Evolutionary conservation across 2,329 filamentous ascomycete species (phyloP).

Genomic region (Colletotrichum falcatum): DNA sequence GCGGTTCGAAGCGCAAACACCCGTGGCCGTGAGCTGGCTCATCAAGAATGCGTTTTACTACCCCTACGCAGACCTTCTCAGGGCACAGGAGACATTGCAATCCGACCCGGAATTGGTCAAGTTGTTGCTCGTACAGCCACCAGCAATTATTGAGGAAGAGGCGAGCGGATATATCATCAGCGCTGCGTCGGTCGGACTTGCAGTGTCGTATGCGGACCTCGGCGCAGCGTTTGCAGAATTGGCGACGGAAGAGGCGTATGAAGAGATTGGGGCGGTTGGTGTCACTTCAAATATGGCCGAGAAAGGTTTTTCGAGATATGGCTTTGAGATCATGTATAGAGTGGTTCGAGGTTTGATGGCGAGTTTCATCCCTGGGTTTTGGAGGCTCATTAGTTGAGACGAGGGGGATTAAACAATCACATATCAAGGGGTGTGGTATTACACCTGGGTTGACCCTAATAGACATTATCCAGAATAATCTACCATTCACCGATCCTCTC

Average conservation of each 20-base stretch:
- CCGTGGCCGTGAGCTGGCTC: slow-evolving; percentile 8
- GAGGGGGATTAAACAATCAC: too few relatives aligned
- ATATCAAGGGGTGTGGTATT: too few relatives aligned
- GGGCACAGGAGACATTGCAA: slow-evolving; percentile 21
- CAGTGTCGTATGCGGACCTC: slow-evolving; percentile 24
- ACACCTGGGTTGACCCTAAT: not conserved
- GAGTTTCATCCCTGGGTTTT: slow-evolving; percentile 27
- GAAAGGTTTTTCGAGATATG: slow-evolving; percentile 21
- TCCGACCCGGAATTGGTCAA: not conserved
- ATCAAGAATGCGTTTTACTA: slow-evolving; percentile 33
- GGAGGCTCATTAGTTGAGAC: slow-evolving; percentile 7
- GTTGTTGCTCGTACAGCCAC: slow-evolving; percentile 28
- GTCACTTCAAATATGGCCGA: slow-evolving; percentile 12
- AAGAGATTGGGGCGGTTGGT: not conserved
- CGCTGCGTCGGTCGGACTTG: slow-evolving; percentile 5
- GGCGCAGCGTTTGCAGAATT: slow-evolving; percentile 32
- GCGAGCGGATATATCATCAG: slow-evolving; percentile 24
- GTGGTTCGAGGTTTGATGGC: slow-evolving; percentile 25
- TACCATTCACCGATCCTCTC: not conserved
- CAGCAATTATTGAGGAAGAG: slow-evolving; percentile 29
- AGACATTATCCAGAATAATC: not conserved
- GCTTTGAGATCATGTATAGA: not conserved
- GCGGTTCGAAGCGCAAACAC: not conserved
- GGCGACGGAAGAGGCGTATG: slow-evolving; percentile 16
- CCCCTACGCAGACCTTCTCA: slow-evolving; percentile 29